A percentile compares a stretch with the other conserved stretches of the same genome.
Evolutionary conservation across 176 grass and related monocot genomes (phyloP).

Genomic region (Oropetium thomaeum): DNA sequence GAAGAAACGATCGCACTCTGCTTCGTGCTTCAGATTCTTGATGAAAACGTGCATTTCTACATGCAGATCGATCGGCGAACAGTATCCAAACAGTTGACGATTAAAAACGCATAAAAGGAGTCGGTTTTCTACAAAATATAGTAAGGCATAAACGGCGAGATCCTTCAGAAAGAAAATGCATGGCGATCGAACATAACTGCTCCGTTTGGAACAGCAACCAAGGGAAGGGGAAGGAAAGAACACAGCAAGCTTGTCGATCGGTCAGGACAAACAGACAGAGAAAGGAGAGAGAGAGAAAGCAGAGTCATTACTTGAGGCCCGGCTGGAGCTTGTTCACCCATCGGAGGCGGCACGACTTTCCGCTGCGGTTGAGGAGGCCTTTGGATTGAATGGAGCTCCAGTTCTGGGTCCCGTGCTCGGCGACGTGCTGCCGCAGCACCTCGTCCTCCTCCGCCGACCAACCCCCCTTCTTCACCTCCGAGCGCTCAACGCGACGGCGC

Average conservation of each 20-base stretch:
- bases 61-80: neutral
- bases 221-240: no score
- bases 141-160: neutral
- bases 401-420: conserved; percentile 19
- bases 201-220: neutral
- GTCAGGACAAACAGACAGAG: neutral
- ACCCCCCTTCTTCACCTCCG: conserved; percentile 50
- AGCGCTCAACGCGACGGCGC: neutral
- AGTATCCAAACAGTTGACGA: neutral
- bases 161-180: neutral
- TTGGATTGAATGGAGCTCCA: conserved; percentile 64
- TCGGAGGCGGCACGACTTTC: conserved; percentile 59
- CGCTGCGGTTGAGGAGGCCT: conserved; percentile 40
- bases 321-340: conserved; percentile 68
- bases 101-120: neutral
- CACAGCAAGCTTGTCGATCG: neutral
- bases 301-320: conserved; percentile 32
- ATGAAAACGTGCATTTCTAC: neutral
- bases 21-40: no score
- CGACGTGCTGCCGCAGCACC: conserved; percentile 52
- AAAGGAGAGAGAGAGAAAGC: neutral
- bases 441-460: conserved; percentile 61
- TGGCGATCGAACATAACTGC: neutral
- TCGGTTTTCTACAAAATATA: neutral
- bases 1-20: no score